phyloP scores from a whole-genome alignment of 306 rosid species.

The Vachellia pachyceras region DNA sequence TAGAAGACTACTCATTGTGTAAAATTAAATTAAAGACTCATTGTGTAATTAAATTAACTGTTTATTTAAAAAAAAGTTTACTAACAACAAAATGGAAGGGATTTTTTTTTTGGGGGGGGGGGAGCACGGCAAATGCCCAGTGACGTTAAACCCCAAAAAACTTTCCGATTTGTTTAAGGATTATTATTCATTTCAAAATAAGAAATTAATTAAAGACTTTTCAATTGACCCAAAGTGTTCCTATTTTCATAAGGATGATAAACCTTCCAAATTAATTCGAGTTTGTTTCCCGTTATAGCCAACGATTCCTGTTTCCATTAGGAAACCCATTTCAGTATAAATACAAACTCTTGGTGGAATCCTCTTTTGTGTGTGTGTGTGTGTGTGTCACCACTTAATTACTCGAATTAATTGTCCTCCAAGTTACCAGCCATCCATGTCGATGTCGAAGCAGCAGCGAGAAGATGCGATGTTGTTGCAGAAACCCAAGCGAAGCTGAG shows the following conservation, averaged over 20 bases:
- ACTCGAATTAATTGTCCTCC: not conserved
- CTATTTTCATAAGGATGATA: not conserved
- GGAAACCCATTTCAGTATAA: not conserved
- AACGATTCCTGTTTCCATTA: not conserved
- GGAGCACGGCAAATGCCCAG: too few species aligned
- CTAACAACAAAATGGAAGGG: too few species aligned
- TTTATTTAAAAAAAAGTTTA: too few species aligned
- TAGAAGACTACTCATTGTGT: too few species aligned
- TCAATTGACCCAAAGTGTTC: not conserved
- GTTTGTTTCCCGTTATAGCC: not conserved
- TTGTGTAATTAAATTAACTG: too few species aligned
- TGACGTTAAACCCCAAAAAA: too few species aligned
- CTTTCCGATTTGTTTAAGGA: too few species aligned
- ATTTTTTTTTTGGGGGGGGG: too few species aligned
- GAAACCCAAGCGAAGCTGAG: constrained; percentile 1
- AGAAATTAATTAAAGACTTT: too few species aligned
- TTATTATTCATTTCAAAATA: not conserved
- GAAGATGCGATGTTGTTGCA: not conserved
- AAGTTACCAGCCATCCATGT: not conserved
- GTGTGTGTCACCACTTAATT: not conserved
- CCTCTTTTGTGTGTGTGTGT: not conserved
- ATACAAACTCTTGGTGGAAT: not conserved
- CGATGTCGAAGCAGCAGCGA: not conserved
- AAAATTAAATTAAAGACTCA: too few species aligned
- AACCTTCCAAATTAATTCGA: too few species aligned